phyloP scores from a whole-genome alignment of 768 basidiomycete genomes.

The Kwoniella pini region DNA sequence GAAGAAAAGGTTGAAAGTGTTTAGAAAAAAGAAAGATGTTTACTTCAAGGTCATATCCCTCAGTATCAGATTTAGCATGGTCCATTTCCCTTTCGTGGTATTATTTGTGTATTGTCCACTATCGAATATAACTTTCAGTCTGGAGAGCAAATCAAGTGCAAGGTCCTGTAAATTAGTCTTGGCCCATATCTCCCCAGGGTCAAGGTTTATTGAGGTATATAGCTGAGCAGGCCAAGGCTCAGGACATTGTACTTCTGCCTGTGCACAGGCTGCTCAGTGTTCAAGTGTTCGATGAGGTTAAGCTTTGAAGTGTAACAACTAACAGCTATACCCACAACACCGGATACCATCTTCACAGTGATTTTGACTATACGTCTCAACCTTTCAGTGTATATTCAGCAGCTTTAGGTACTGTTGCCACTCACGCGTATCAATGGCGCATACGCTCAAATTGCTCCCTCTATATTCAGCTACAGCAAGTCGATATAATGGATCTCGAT shows the following conservation, averaged over 20 bases:
- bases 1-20: not conserved
- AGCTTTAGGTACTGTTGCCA: not conserved
- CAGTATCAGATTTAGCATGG: not conserved
- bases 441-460: not conserved
- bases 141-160: not conserved
- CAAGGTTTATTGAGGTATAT: too few species aligned
- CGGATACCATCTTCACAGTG: not conserved
- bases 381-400: not conserved
- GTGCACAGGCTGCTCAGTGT: too few species aligned
- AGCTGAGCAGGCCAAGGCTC: not conserved
- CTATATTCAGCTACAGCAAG: not conserved
- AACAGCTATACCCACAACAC: too few species aligned
- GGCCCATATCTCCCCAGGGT: too few species aligned
- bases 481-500: not conserved
- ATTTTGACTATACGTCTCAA: not conserved
- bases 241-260: not conserved
- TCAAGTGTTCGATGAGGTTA: too few species aligned
- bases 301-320: too few species aligned
- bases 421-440: not conserved
- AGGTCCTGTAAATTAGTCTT: too few species aligned
- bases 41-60: not conserved
- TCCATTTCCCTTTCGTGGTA: too few species aligned
- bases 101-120: not conserved
- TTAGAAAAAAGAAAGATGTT: not conserved
- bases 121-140: not conserved